Evolutionary conservation across 208 protist genomes (phyloP).

Genomic region (Trypanosoma congolense): DNA sequence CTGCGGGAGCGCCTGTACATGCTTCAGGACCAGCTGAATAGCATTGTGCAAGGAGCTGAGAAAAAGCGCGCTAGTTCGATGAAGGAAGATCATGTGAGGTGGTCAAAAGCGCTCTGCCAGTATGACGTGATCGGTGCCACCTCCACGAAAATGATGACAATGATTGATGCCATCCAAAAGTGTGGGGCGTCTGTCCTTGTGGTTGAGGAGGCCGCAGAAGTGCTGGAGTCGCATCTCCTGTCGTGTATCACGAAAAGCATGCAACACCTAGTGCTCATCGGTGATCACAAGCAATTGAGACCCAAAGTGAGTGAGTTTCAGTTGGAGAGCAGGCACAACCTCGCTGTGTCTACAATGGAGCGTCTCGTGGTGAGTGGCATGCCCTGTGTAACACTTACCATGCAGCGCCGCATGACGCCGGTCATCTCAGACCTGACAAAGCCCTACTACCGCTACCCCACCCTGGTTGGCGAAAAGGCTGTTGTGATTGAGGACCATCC

Average conservation of each 20-base stretch:
- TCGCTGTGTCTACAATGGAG: slow-evolving; percentile 37
- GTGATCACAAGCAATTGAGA: slow-evolving; percentile 40
- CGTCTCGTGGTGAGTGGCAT: slow-evolving; percentile 23
- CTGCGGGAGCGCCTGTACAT: neutral
- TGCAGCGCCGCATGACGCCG: slow-evolving; percentile 30
- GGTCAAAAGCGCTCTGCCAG: slow-evolving; percentile 2
- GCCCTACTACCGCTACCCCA: slow-evolving; percentile 20
- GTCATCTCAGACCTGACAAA: slow-evolving; percentile 32
- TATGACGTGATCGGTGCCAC: slow-evolving; percentile 45
- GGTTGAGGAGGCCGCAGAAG: slow-evolving; percentile 61
- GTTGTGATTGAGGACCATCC: slow-evolving; percentile 24
- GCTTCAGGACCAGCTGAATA: slow-evolving; percentile 2
- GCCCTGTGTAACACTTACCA: slow-evolving; percentile 30
- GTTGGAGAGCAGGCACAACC: slow-evolving; percentile 17
- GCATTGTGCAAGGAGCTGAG: neutral
- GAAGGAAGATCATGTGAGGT: slow-evolving; percentile 4
- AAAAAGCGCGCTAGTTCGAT: neutral
- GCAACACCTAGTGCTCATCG: slow-evolving; percentile 35
- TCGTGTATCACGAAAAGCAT: too few relatives aligned
- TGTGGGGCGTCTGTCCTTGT: slow-evolving; percentile 34
- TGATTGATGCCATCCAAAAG: slow-evolving; percentile 16
- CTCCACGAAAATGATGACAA: slow-evolving; percentile 31
- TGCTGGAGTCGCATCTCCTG: slow-evolving; percentile 43
- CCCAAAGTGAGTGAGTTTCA: slow-evolving; percentile 30
- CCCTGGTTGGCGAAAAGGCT: slow-evolving; percentile 8